phyloP scores from a whole-genome alignment of 2,329 filamentous ascomycete species.

The Fusarium nygamai region DNA sequence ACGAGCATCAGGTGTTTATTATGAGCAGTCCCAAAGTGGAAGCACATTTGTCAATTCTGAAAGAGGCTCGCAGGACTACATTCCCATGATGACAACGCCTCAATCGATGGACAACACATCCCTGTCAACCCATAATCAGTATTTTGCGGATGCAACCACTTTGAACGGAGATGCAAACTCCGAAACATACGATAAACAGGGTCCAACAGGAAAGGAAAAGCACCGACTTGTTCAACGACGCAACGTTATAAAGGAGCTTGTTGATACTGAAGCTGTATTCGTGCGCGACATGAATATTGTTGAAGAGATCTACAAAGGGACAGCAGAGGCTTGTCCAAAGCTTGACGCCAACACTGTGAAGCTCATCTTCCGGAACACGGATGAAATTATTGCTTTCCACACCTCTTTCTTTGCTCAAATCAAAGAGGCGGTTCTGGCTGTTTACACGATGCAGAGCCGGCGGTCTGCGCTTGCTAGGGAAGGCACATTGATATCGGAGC shows the following conservation, averaged over 20 bases:
- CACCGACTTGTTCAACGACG: conserved; percentile 82
- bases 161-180: conserved; percentile 52
- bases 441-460: conserved; percentile 74
- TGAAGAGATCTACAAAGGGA: conserved; percentile 97
- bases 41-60: conserved; percentile 57
- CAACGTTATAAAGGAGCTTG: conserved; percentile 88
- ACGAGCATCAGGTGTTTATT: conserved; percentile 55
- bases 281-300: conserved; percentile 97
- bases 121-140: conserved; percentile 54
- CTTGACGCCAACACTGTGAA: conserved; percentile 87
- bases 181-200: conserved; percentile 51
- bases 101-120: conserved; percentile 60
- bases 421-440: conserved; percentile 79
- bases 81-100: conserved; percentile 55
- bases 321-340: conserved; percentile 81
- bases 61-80: conserved; percentile 57
- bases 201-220: conserved; percentile 63
- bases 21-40: conserved; percentile 50
- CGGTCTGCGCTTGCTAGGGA: conserved; percentile 55
- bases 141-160: conserved; percentile 49
- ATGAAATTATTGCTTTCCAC: conserved; percentile 89
- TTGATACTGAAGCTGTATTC: conserved; percentile 92
- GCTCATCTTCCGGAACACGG: conserved; percentile 90
- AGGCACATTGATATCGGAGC: conserved; percentile 53
- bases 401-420: conserved; percentile 80